These are phyloP conservation scores for Madurella mycetomatis DNA, from an alignment of 2,329 filamentous ascomycete species.

Conservation along the genomic window DNA sequence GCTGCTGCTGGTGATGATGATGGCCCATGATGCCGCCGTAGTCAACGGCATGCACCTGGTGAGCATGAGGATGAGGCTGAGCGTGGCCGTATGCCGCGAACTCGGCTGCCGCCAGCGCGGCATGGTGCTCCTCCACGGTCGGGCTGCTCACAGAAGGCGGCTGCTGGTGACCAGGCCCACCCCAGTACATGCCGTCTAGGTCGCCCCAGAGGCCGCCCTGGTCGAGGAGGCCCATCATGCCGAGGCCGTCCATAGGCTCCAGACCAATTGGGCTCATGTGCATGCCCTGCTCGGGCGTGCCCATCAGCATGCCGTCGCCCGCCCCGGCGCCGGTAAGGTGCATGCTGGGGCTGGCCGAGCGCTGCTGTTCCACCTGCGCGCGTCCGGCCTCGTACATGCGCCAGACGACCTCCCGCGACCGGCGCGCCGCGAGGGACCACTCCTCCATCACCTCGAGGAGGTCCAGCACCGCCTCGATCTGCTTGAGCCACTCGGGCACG, in stretches of 20 bases:
- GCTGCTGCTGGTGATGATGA: slow-evolving; percentile 16
- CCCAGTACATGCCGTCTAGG: slow-evolving; percentile 54
- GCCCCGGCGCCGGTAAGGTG: slow-evolving; percentile 29
- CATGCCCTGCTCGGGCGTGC: slow-evolving; percentile 31
- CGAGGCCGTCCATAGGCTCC: slow-evolving; percentile 44
- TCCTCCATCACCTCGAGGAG: slow-evolving; percentile 61
- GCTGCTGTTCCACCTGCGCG: slow-evolving; percentile 31
- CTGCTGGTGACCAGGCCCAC: slow-evolving; percentile 36
- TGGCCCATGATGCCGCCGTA: slow-evolving; percentile 38
- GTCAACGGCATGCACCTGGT: slow-evolving; percentile 24
- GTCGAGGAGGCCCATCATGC: slow-evolving; percentile 51
- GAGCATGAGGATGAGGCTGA: slow-evolving; percentile 7
- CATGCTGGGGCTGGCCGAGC: slow-evolving; percentile 22
- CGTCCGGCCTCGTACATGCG: slow-evolving; percentile 58
- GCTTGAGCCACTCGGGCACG: slow-evolving; percentile 50
- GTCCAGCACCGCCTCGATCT: slow-evolving; percentile 55
- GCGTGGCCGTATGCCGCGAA: slow-evolving; percentile 18
- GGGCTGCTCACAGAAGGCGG: slow-evolving; percentile 18
- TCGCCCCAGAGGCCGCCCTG: slow-evolving; percentile 51
- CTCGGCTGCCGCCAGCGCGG: slow-evolving; percentile 12
- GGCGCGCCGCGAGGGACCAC: slow-evolving; percentile 60
- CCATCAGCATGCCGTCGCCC: slow-evolving; percentile 32
- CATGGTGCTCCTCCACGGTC: slow-evolving; percentile 11
- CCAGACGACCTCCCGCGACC: slow-evolving; percentile 59
- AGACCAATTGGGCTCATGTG: slow-evolving; percentile 51